A percentile compares a stretch with the other conserved stretches of the same genome.
These are phyloP conservation scores for Pythium rhizo-oryzae DNA, from an alignment of 352 stramenopile genomes.

Conservation along the genomic window DNA sequence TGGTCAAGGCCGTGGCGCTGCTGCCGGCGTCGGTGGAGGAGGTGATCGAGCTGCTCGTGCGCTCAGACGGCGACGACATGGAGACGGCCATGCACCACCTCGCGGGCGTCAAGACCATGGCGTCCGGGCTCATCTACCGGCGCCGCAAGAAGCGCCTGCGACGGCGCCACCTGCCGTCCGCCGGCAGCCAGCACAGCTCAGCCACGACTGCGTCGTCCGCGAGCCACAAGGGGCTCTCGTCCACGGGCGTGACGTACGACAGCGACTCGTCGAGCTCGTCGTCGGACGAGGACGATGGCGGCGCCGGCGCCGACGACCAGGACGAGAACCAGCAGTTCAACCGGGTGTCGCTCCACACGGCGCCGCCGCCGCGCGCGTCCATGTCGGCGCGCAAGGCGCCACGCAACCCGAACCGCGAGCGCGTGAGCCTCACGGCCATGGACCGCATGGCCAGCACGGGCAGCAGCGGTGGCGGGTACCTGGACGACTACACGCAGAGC, in stretches of 20 bases:
- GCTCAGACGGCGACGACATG: constrained; percentile 67
- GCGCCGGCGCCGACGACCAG: not conserved
- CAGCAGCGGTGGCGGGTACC: constrained; percentile 14
- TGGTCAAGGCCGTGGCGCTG: constrained; percentile 68
- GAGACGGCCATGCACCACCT: constrained; percentile 71
- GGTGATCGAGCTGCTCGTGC: constrained; percentile 66
- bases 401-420: constrained; percentile 10
- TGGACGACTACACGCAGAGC: constrained; percentile 43
- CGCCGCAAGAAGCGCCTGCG: constrained; percentile 44
- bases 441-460: constrained; percentile 36
- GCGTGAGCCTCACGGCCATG: constrained; percentile 11
- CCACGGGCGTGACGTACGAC: constrained; percentile 13
- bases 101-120: constrained; percentile 61
- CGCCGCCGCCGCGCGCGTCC: constrained; percentile 7
- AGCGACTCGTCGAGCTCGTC: constrained; percentile 23
- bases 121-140: constrained; percentile 55
- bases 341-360: constrained; percentile 22
- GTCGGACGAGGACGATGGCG: constrained; percentile 12
- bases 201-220: constrained; percentile 19
- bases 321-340: constrained; percentile 14
- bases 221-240: constrained; percentile 5
- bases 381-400: constrained; percentile 13
- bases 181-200: constrained; percentile 14
- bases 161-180: constrained; percentile 17
- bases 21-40: constrained; percentile 66